Evolutionary conservation across 768 basidiomycete genomes (phyloP).

Genomic region (Clavulina sp.): DNA sequence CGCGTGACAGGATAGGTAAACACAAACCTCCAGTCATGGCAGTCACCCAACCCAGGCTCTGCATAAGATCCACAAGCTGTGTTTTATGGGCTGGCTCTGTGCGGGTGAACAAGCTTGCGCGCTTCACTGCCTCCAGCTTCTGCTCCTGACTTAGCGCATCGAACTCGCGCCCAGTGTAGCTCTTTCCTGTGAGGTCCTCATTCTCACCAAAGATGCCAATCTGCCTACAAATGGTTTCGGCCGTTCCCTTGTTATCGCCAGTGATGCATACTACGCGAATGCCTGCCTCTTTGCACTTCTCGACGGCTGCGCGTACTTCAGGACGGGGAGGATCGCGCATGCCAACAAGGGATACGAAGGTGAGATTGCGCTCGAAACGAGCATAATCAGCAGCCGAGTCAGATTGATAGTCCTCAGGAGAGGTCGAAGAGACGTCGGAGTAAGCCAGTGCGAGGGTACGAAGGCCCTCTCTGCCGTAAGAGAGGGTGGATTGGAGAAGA

Average conservation of each 20-base stretch:
- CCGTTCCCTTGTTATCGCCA: conserved; percentile 94
- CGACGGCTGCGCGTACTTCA: conserved; percentile 73
- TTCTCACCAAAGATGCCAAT: conserved; percentile 81
- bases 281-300: conserved; percentile 80
- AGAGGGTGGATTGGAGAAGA: conserved; percentile 45
- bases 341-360: conserved; percentile 88
- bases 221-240: conserved; percentile 90
- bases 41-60: conserved; percentile 80
- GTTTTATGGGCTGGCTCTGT: conserved; percentile 94
- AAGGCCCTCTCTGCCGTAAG: conserved; percentile 68
- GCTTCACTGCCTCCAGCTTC: conserved; percentile 72
- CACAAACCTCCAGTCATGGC: conserved; percentile 43
- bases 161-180: conserved; percentile 85
- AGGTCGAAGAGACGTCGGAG: conserved; percentile 54
- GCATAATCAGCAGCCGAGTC: conserved; percentile 66
- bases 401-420: conserved; percentile 66
- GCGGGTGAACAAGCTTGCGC: conserved; percentile 77
- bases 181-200: conserved; percentile 87
- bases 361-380: conserved; percentile 79
- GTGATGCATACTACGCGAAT: conserved; percentile 96
- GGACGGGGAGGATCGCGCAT: conserved; percentile 98
- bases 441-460: conserved; percentile 88
- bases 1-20: neutral
- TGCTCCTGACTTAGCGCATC: conserved; percentile 65
- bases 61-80: conserved; percentile 84